Evolutionary conservation across 2,329 filamentous ascomycete genomes (phyloP).

Genomic region (Diaporthe sp.): DNA sequence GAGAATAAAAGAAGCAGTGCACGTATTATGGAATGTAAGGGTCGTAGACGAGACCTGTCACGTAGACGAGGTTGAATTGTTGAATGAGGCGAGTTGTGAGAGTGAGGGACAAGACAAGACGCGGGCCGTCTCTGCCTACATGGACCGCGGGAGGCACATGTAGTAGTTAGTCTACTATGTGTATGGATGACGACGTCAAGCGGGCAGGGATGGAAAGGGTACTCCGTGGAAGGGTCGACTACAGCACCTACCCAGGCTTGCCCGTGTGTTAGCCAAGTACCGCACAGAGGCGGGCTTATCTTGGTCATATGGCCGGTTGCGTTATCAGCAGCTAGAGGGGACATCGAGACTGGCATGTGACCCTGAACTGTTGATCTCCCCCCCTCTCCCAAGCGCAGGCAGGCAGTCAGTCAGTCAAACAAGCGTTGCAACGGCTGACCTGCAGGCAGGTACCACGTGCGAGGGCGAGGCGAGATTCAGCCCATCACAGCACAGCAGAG

Average conservation of each 20-base stretch:
- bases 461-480: neutral
- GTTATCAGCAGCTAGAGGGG: conserved; percentile 21
- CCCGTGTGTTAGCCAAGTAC: neutral
- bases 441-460: neutral
- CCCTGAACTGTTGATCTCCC: conserved; percentile 12
- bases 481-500: neutral
- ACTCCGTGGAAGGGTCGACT: too few species aligned
- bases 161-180: conserved; percentile 6
- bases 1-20: neutral
- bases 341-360: neutral
- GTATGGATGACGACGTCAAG: conserved; percentile 30
- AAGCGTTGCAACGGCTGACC: neutral
- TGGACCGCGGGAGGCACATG: conserved; percentile 12
- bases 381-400: neutral
- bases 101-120: neutral
- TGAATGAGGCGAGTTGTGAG: neutral
- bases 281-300: conserved; percentile 10
- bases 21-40: neutral
- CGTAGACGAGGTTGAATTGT: neutral
- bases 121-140: conserved; percentile 10
- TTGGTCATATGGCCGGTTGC: conserved; percentile 7
- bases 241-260: neutral
- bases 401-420: neutral
- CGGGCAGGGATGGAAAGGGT: conserved; percentile 13
- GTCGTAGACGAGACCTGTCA: neutral